These are phyloP conservation scores for Colletotrichum echinochloae DNA, from an alignment of 2,329 filamentous ascomycete species.

Conservation along the genomic window DNA sequence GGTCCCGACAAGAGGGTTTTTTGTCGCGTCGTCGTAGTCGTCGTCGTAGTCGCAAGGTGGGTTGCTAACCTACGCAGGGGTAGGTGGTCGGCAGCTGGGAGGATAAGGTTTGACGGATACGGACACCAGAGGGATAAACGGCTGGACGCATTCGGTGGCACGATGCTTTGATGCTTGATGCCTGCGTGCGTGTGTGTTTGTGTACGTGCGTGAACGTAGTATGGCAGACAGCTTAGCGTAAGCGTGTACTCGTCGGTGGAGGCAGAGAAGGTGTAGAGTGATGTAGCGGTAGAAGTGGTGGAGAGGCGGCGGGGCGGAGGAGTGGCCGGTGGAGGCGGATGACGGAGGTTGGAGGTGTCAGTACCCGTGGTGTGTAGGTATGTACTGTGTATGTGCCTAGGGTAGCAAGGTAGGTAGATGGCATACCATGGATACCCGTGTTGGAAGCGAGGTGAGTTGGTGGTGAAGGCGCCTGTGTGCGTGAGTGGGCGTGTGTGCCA, in stretches of 20 bases:
- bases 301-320: constrained; percentile 6
- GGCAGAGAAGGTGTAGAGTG: not conserved
- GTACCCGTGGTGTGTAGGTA: too few relatives aligned
- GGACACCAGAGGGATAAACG: constrained; percentile 26
- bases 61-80: constrained; percentile 28
- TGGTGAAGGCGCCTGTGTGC: not conserved
- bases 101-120: constrained; percentile 30
- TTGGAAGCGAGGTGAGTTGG: not conserved
- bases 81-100: constrained; percentile 3
- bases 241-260: too few relatives aligned
- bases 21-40: constrained; percentile 9
- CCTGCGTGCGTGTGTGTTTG: constrained; percentile 3
- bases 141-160: constrained; percentile 35
- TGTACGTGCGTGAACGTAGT: not conserved
- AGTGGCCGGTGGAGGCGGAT: constrained; percentile 14
- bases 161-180: constrained; percentile 22
- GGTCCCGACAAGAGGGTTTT: constrained; percentile 1
- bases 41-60: constrained; percentile 12
- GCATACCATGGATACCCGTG: constrained; percentile 35
- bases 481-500: constrained; percentile 12
- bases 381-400: too few relatives aligned
- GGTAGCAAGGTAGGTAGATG: too few relatives aligned
- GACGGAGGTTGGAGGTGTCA: constrained; percentile 29
- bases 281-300: not conserved
- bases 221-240: not conserved